These are phyloP conservation scores for Bidens hawaiensis DNA, from an alignment of 140 eudicot genomes.

Conservation along the genomic window DNA sequence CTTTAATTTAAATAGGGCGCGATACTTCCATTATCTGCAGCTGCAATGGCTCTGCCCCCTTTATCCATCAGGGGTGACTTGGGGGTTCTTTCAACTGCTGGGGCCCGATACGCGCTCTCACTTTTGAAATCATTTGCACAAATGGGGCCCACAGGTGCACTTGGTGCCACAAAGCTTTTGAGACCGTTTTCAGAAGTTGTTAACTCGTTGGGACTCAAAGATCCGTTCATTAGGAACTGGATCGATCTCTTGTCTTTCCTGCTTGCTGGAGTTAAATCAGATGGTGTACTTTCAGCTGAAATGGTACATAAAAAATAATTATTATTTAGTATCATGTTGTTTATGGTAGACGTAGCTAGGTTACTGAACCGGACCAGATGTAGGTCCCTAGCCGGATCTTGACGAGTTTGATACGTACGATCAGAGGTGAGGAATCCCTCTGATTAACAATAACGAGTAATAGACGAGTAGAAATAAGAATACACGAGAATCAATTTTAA, in stretches of 20 bases:
- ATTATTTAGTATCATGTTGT: not conserved
- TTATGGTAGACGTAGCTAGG: not conserved
- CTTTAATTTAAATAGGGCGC: constrained; percentile 51
- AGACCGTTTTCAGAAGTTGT: too few species aligned
- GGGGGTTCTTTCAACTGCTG: constrained; percentile 93
- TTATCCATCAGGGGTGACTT: constrained; percentile 83
- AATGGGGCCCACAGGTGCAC: constrained; percentile 95
- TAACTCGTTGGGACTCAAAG: constrained; percentile 77
- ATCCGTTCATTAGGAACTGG: constrained; percentile 93
- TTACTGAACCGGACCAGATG: too few species aligned
- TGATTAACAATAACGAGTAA: too few species aligned
- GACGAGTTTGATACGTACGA: too few species aligned
- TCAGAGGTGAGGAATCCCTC: too few species aligned
- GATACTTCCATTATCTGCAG: constrained; percentile 84
- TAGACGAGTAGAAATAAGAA: too few species aligned
- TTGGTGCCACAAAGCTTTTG: constrained; percentile 97
- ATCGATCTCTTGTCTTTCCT: constrained; percentile 87
- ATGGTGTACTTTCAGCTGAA: constrained; percentile 97
- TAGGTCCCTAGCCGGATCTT: too few species aligned
- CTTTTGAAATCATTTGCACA: constrained; percentile 80
- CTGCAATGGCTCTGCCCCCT: constrained; percentile 99
- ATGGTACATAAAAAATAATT: constrained; percentile 59
- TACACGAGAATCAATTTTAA: too few species aligned
- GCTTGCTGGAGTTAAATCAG: constrained; percentile 94
- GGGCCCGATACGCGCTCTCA: constrained; percentile 74